These are phyloP conservation scores for Sophora flavescens DNA, from an alignment of 306 rosid genomes.

Conservation along the genomic window DNA sequence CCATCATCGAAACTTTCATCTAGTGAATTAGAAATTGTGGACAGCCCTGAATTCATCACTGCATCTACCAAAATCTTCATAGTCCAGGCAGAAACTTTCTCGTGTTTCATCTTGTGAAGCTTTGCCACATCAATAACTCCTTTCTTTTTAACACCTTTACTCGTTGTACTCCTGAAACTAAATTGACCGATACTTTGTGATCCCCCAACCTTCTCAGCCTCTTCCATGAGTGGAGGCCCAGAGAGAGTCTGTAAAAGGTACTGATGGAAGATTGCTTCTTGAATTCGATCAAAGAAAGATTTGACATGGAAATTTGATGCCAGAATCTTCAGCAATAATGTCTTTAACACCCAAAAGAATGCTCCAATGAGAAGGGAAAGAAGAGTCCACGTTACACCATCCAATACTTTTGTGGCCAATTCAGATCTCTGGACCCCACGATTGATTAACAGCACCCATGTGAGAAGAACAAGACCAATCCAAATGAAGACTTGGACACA, in stretches of 20 bases:
- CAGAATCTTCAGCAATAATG: constrained; percentile 66
- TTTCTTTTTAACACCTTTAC: constrained; percentile 53
- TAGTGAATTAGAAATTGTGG: constrained; percentile 72
- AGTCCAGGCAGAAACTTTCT: constrained; percentile 94
- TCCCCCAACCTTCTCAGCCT: constrained; percentile 68
- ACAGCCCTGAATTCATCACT: constrained; percentile 77
- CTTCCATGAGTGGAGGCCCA: constrained; percentile 72
- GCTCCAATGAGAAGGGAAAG: constrained; percentile 77
- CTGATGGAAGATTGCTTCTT: constrained; percentile 86
- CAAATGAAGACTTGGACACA: constrained; percentile 78
- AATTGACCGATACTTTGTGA: constrained; percentile 62
- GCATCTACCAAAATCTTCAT: constrained; percentile 93
- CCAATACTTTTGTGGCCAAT: constrained; percentile 53
- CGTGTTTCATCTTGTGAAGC: constrained; percentile 84
- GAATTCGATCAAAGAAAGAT: constrained; percentile 89
- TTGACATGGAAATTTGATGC: constrained; percentile 87
- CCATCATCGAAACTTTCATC: constrained; percentile 66
- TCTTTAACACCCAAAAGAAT: constrained; percentile 77
- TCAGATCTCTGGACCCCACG: constrained; percentile 58
- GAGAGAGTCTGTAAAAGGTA: constrained; percentile 83
- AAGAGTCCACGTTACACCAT: constrained; percentile 74
- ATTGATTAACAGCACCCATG: constrained; percentile 75
- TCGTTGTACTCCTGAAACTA: constrained; percentile 68
- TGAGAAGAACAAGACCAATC: constrained; percentile 70
- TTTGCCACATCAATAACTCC: constrained; percentile 75